Conservation (phyloP, 768 basidiomycete species). For the Mycena floridula region DNA sequence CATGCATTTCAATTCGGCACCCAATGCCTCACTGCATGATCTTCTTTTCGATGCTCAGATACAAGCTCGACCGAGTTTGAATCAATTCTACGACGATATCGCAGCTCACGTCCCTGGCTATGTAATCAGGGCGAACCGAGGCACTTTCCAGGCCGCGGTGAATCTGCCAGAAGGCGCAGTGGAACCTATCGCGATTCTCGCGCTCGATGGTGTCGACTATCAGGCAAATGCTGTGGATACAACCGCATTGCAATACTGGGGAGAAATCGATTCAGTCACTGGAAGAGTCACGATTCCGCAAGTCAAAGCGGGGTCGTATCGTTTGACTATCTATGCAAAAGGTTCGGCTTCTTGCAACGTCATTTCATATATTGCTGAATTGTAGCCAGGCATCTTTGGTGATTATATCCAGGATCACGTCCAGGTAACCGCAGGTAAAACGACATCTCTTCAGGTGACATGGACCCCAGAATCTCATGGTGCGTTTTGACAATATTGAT, state of each 20-base stretch:
- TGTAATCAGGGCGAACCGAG: conserved; percentile 12
- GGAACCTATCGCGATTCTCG: conserved; percentile 15
- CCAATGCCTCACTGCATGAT: conserved; percentile 4
- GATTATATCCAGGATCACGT: conserved; percentile 18
- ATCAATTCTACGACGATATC: conserved; percentile 22
- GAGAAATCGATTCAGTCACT: conserved; percentile 4
- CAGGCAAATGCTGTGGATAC: conserved; percentile 17
- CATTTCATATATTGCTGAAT: background rate
- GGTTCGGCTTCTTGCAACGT: conserved; percentile 3
- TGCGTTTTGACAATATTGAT: background rate
- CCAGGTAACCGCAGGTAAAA: conserved; percentile 9
- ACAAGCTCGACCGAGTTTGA: conserved; percentile 18
- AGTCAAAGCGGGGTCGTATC: conserved; percentile 20
- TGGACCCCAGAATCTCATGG: conserved; percentile 18
- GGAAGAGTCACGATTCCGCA: conserved; percentile 13
- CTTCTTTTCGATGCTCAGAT: conserved; percentile 18
- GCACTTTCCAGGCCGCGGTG: conserved; percentile 12
- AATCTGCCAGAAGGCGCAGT: conserved; percentile 11
- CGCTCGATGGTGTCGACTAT: conserved; percentile 13
- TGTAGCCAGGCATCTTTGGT: conserved; percentile 17
- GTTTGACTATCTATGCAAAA: conserved; percentile 16
- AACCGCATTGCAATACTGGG: conserved; percentile 21
- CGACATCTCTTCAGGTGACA: conserved; percentile 7
- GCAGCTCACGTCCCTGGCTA: conserved; percentile 18
- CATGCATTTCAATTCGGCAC: background rate